Conservation (phyloP, 1,284 basidiomycete genomes). For the Ceratobasidium sp. region DNA sequence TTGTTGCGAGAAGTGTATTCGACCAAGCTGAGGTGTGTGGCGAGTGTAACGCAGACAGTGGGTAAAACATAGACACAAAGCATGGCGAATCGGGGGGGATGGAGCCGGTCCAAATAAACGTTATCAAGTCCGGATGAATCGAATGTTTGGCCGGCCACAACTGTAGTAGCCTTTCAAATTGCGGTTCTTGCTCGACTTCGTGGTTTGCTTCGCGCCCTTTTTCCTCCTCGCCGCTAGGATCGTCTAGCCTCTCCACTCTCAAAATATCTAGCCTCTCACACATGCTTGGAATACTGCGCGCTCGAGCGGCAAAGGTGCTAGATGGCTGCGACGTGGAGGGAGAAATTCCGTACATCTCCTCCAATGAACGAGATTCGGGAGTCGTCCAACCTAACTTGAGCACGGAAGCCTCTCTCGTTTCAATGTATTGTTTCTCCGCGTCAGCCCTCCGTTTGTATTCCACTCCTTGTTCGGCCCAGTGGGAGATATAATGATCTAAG, state of each 20-base stretch:
- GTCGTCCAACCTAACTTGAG: slow-evolving; percentile 58
- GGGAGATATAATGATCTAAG: slow-evolving; percentile 18
- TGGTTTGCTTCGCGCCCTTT: slow-evolving; percentile 64
- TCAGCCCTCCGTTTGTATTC: slow-evolving; percentile 58
- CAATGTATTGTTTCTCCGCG: slow-evolving; percentile 42
- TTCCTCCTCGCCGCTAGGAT: slow-evolving; percentile 60
- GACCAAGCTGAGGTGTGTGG: neutral
- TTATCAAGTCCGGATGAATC: slow-evolving; percentile 5
- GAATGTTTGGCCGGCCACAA: neutral
- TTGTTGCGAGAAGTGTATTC: neutral
- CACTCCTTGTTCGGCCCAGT: slow-evolving; percentile 60
- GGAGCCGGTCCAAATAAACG: slow-evolving; percentile 5
- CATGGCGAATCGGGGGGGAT: neutral
- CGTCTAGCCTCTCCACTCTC: slow-evolving; percentile 51
- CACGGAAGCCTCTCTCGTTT: neutral
- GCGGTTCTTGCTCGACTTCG: slow-evolving; percentile 37
- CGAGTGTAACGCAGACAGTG: neutral
- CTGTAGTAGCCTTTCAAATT: slow-evolving; percentile 30
- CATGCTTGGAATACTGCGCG: slow-evolving; percentile 55
- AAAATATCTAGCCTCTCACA: no score
- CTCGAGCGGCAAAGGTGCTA: slow-evolving; percentile 56
- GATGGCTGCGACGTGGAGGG: neutral
- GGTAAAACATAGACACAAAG: neutral
- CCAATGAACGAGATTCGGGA: slow-evolving; percentile 59
- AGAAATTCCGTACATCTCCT: slow-evolving; percentile 57